phyloP scores from a whole-genome alignment of 306 rosid genomes.

The Prunus davidiana region DNA sequence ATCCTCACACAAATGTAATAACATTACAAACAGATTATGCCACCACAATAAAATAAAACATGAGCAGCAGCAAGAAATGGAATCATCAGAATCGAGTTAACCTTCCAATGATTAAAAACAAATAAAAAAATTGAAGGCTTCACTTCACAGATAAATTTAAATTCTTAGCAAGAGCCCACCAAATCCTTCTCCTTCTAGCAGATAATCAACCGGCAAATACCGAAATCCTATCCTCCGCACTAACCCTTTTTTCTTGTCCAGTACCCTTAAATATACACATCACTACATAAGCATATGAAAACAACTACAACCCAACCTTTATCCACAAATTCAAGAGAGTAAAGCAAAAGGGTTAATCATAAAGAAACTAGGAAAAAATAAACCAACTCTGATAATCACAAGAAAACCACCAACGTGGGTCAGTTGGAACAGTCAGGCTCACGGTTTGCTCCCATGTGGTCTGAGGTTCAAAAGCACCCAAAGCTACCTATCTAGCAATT shows the following conservation, averaged over 20 bases:
- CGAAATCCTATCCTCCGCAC: too few relatives aligned
- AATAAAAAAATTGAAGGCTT: neutral
- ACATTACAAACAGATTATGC: neutral
- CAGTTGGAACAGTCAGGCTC: too few relatives aligned
- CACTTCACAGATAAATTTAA: neutral
- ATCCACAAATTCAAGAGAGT: neutral
- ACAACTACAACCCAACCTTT: neutral
- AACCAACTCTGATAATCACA: neutral
- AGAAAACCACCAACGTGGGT: neutral
- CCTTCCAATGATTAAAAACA: neutral
- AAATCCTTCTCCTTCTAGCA: neutral
- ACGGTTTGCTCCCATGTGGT: too few relatives aligned
- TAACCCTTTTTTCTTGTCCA: neutral
- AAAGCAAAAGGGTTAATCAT: neutral
- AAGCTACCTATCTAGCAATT: too few relatives aligned
- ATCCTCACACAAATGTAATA: neutral
- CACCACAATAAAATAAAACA: neutral
- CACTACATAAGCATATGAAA: neutral
- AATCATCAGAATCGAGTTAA: neutral
- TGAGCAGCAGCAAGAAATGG: neutral
- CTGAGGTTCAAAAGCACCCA: too few relatives aligned
- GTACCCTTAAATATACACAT: neutral
- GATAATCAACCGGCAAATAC: neutral
- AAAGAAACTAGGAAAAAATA: neutral
- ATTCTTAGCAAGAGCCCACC: neutral